A percentile compares a stretch with the other conserved stretches of the same genome.
Conservation (phyloP, 306 rosid species). For the Myrica gale region DNA sequence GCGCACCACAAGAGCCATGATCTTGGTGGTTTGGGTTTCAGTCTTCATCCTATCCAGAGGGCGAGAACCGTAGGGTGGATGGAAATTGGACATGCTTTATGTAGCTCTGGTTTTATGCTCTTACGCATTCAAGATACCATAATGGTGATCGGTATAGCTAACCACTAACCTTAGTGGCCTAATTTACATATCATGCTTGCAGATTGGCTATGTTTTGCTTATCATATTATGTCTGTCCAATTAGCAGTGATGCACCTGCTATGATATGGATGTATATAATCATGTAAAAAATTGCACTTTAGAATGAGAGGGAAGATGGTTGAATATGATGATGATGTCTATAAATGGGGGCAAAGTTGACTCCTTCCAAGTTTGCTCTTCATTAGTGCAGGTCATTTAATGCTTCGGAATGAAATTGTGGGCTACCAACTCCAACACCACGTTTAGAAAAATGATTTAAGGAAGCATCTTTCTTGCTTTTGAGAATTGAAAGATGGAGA, state of each 20-base stretch:
- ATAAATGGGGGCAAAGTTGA: too few species aligned
- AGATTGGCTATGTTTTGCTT: not conserved
- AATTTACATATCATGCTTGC: not conserved
- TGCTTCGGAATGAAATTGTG: not conserved
- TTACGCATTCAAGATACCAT: not conserved
- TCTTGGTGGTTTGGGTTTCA: not conserved
- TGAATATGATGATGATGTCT: not conserved
- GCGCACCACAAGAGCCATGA: constrained; percentile 18
- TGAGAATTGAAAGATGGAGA: not conserved
- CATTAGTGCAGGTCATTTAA: not conserved
- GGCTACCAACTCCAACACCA: not conserved
- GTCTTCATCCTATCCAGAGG: not conserved
- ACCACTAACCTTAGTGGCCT: not conserved
- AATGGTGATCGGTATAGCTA: not conserved
- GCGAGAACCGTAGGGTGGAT: not conserved
- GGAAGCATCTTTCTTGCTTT: not conserved
- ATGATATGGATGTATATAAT: not conserved
- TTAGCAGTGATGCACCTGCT: not conserved
- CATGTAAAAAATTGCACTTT: not conserved
- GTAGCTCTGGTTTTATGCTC: not conserved
- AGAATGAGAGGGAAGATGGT: not conserved
- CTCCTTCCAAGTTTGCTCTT: not conserved
- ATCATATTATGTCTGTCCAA: not conserved
- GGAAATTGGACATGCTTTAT: not conserved
- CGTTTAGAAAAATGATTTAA: not conserved